Evolutionary conservation across 164 flowering plant genomes (phyloP), one percentile per base, ranked within the genome.

Genomic region (Tinospora cordifolia): DNA sequence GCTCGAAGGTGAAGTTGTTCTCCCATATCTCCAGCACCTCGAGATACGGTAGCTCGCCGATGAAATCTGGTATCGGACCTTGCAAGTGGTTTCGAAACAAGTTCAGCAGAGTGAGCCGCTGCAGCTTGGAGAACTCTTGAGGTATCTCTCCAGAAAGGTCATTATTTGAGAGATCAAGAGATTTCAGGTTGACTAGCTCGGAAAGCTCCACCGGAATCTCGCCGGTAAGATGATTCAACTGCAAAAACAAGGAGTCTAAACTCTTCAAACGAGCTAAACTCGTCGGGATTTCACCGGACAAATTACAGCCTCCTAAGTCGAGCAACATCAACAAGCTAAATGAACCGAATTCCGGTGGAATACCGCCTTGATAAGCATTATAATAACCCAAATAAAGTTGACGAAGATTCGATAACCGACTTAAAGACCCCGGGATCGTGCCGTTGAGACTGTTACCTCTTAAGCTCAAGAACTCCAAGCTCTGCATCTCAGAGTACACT

Each of bases 1-100:
- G 78, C 13, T 78, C 77, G n/a, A 80, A 63, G 15, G 97, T 89
- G 82, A 94, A 87, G 78, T 94, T 90, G 80, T 94, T 94, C 44
- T 76, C 87, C 97, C 97, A 94, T 0, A 89, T 39, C 60, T 88
- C 85, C 12, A 94, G 72, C 13, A 84, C 90, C 74, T 89, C 91
- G 3, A 94, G 86, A 68, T 85, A 68, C 0, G 90, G 92, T 11
- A 87, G 75, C 8, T 91, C 91, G 10, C 86, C 96, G 44, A 94
- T 70, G 64, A 83, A 88, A 4, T 69, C 41, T 10, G 98, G 98
- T 24, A 94, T 77, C 17, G 70, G 79, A 5, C 98, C 98, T 22
- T 65, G 22, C 11, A 94, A 66, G 26, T 87, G 79, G 76, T 94
- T 94, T n/a, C 69, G 57, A 65, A 90, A 94, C 63, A 94, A 71